These are phyloP conservation scores for Metschnikowia reukaufii DNA, from an alignment of 805 yeast species.

Conservation along the genomic window DNA sequence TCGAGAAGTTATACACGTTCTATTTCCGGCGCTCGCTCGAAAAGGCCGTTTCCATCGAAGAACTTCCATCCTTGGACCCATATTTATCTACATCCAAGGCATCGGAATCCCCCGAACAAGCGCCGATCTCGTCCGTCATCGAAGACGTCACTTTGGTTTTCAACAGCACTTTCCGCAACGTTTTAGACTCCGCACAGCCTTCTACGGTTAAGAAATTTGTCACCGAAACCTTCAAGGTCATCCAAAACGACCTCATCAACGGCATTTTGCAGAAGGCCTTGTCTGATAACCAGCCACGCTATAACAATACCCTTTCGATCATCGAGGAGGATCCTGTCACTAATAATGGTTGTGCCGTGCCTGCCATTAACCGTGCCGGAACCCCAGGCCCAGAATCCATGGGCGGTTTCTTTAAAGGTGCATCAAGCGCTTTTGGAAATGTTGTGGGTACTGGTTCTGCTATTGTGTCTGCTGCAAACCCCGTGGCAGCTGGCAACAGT, in stretches of 20 bases:
- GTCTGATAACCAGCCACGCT: constrained; percentile 42
- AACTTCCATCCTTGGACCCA: constrained; percentile 55
- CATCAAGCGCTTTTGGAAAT: constrained; percentile 44
- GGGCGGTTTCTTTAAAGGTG: constrained; percentile 43
- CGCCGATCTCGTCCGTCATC: constrained; percentile 77
- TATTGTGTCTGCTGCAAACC: constrained; percentile 23
- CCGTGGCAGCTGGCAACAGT: constrained; percentile 38
- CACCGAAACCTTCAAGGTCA: constrained; percentile 53
- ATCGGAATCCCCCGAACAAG: constrained; percentile 46
- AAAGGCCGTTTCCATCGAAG: constrained; percentile 78
- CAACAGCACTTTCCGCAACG: constrained; percentile 62
- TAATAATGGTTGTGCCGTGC: constrained; percentile 23
- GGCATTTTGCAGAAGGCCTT: constrained; percentile 42
- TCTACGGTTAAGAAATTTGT: constrained; percentile 55
- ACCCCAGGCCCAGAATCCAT: constrained; percentile 38
- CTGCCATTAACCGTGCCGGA: constrained; percentile 28
- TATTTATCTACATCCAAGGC: constrained; percentile 28
- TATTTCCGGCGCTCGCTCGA: constrained; percentile 77
- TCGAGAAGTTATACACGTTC: constrained; percentile 62
- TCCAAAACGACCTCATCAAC: constrained; percentile 64
- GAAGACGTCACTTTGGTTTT: constrained; percentile 81
- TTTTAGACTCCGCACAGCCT: constrained; percentile 70
- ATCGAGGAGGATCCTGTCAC: constrained; percentile 7
- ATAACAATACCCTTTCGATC: constrained; percentile 30
- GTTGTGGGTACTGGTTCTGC: constrained; percentile 35